phyloP scores from a whole-genome alignment of 1,139 yeast species.

The Sugiyamaella xylanicola region DNA sequence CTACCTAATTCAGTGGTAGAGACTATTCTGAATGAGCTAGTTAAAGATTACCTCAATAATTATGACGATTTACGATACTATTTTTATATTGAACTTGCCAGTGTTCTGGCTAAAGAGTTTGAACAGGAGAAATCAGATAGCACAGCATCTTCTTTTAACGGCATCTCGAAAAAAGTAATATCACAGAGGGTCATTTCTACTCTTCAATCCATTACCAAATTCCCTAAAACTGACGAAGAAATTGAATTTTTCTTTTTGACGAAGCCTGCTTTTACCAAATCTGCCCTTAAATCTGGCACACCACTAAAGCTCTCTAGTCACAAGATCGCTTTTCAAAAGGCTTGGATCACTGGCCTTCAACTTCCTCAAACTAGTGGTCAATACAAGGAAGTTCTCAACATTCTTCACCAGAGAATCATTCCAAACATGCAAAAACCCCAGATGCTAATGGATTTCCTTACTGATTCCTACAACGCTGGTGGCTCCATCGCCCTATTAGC shows the following conservation, averaged over 20 bases:
- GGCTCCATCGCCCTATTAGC: constrained; percentile 77
- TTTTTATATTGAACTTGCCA: constrained; percentile 31
- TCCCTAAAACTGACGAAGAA: constrained; percentile 38
- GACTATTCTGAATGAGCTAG: constrained; percentile 61
- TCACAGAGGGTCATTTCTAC: constrained; percentile 32
- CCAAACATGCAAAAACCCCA: constrained; percentile 83
- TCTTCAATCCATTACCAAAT: constrained; percentile 42
- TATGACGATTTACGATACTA: constrained; percentile 43
- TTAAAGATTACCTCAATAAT: constrained; percentile 54
- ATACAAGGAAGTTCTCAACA: constrained; percentile 66
- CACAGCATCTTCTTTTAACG: neutral
- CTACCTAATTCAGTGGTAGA: constrained; percentile 38
- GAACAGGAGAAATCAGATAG: constrained; percentile 14
- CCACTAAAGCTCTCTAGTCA: constrained; percentile 55
- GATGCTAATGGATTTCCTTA: constrained; percentile 85
- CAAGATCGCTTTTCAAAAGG: constrained; percentile 67
- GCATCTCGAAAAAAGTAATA: neutral
- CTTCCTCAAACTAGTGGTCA: constrained; percentile 53
- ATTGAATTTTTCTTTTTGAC: constrained; percentile 39
- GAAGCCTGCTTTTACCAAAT: constrained; percentile 46
- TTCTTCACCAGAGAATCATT: constrained; percentile 80
- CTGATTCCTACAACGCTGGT: constrained; percentile 77
- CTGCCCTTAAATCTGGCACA: constrained; percentile 56
- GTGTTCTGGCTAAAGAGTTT: constrained; percentile 20
- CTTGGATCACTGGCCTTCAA: constrained; percentile 61